Conservation (phyloP, 306 rosid genomes). For the Luffa acutangula region DNA sequence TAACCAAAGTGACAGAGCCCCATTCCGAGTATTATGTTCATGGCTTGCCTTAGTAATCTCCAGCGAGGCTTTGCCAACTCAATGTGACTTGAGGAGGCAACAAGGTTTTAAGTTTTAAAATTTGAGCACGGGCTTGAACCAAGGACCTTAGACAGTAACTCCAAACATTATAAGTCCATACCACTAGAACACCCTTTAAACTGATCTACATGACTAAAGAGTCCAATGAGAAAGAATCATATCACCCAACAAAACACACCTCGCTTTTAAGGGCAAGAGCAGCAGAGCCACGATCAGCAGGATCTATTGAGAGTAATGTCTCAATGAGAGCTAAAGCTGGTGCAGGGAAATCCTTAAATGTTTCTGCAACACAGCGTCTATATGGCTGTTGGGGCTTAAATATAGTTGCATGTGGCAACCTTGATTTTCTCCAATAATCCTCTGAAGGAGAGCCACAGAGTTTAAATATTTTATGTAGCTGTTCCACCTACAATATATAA, state of each 20-base stretch:
- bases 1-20: not conserved
- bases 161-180: not conserved
- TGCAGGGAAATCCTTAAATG: constrained; percentile 78
- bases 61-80: not conserved
- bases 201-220: not conserved
- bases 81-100: not conserved
- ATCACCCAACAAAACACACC: constrained; percentile 28
- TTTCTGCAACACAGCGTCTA: constrained; percentile 67
- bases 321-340: constrained; percentile 74
- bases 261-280: constrained; percentile 67
- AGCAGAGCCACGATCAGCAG: constrained; percentile 86
- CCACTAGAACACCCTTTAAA: not conserved
- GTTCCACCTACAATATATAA: constrained; percentile 66
- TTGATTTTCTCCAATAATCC: constrained; percentile 91
- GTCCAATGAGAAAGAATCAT: not conserved
- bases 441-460: constrained; percentile 93
- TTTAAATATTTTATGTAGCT: constrained; percentile 82
- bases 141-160: not conserved
- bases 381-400: constrained; percentile 94
- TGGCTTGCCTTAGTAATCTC: not conserved
- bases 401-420: constrained; percentile 91
- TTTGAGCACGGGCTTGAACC: not conserved
- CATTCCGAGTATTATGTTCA: not conserved
- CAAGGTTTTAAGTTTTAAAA: not conserved
- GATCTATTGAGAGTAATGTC: constrained; percentile 70